Base-by-base conservation (phyloP, 306 rosid species). In the Chamaecrista fasciculata region DNA sequence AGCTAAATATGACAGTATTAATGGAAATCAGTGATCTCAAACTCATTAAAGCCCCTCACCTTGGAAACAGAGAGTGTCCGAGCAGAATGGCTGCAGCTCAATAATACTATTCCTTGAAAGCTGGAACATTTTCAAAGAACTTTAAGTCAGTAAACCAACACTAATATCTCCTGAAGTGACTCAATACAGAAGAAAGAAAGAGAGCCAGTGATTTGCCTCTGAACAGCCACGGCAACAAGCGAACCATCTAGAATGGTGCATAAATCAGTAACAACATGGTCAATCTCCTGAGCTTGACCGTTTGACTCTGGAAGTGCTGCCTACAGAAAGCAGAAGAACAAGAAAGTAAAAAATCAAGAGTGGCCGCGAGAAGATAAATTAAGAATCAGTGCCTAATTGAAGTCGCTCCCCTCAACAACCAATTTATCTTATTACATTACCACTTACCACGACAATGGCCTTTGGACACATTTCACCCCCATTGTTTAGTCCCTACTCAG, bases 171-270 rank as follows among this genome's bases (percentile, higher is more conserved):
- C 36, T 14, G 11, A 2, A 26, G 28, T 23, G 48, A 76, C n/a
- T n/a, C n/a, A 56, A 67, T 43, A 56, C 53, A 44, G 31, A 36
- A 36, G 29, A 49, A 51, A n/a, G 25, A 46, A n/a, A 64, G 34
- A 34, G 25, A 43, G 47, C 21, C 8, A 60, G 71, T 48, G 77
- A 76, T 80, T 81, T 87, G 69, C 96, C 96, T 84, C 74, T 92
- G 96, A 62, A 90, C 73, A 55, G 96, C 91, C 71, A 85, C 96
- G 0, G 96, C 93, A 83, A 92, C 86, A 66, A 81, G 84, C 70
- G 78, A 53, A 75, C 91, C 85, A 75, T 80, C 91, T 6, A 65
- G 48, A 52, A 58, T 75, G 65, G 87, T 82, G 78, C 93, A 89
- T 50, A 92, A 61, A 85, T 83, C 78, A 20, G 89, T 87, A 69